Conservation (phyloP, 169 alveolate genomes). For the Plasmodium inui region DNA sequence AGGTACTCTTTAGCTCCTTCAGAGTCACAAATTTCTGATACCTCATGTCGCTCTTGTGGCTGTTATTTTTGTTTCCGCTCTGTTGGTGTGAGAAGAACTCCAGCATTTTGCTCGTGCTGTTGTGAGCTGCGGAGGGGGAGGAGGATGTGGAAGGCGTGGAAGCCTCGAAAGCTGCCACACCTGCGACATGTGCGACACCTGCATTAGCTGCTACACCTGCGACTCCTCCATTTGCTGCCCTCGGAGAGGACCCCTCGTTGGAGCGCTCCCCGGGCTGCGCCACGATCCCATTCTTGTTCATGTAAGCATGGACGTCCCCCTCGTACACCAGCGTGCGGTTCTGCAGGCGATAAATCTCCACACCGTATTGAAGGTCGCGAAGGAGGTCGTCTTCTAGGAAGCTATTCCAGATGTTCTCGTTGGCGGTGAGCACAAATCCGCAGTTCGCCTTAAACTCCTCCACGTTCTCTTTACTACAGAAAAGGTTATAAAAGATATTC, state of each 20-base stretch:
- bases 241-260: background rate
- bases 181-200: no score
- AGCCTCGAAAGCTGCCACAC: no score
- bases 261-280: background rate
- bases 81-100: background rate
- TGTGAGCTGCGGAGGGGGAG: no score
- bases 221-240: no score
- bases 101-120: background rate
- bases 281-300: slow-evolving; percentile 2
- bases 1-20: slow-evolving; percentile 22
- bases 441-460: slow-evolving; percentile 16
- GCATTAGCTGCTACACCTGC: no score
- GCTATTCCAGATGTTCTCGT: slow-evolving; percentile 25
- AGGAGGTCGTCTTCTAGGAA: slow-evolving; percentile 6
- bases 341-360: slow-evolving; percentile 24
- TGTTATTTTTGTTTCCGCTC: background rate
- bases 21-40: slow-evolving; percentile 15
- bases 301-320: slow-evolving; percentile 17
- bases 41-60: background rate
- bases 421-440: slow-evolving; percentile 13
- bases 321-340: slow-evolving; percentile 2
- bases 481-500: slow-evolving; percentile 80
- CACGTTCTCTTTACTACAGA: slow-evolving; percentile 43
- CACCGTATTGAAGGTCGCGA: slow-evolving; percentile 28
- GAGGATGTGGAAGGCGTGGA: no score